A percentile compares a stretch with the other conserved stretches of the same genome.
Conservation (phyloP, 2,329 filamentous ascomycete genomes). For the Trichoderma hamatum region DNA sequence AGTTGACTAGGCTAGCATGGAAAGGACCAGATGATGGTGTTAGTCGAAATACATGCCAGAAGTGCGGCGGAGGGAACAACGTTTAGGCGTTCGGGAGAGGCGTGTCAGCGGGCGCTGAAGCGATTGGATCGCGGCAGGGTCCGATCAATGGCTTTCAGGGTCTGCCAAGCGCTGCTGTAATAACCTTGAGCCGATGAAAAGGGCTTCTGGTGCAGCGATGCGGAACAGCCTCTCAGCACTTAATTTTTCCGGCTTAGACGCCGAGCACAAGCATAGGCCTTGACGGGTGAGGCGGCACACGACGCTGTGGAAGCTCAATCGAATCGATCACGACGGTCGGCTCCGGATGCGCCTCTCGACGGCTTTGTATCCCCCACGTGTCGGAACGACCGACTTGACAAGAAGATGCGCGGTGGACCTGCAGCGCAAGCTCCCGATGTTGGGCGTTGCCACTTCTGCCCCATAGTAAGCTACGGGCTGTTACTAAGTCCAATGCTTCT, state of each 20-base stretch:
- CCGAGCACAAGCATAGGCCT: background rate
- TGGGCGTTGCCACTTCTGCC: background rate
- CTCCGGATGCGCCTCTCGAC: background rate
- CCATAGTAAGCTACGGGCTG: background rate
- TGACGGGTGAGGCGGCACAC: constrained; percentile 1
- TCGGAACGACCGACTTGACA: background rate
- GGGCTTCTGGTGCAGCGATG: background rate
- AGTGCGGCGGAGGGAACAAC: background rate
- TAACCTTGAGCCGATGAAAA: background rate
- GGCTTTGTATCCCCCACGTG: constrained; percentile 10
- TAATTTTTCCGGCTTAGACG: background rate
- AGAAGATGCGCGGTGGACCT: background rate
- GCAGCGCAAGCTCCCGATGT: constrained; percentile 4
- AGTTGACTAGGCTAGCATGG: background rate
- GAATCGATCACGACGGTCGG: background rate
- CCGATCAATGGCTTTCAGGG: background rate
- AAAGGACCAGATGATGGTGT: background rate
- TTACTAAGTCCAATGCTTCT: background rate
- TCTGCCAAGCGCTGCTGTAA: background rate
- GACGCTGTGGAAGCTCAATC: background rate
- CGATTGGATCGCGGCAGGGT: constrained; percentile 19
- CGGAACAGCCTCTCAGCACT: background rate
- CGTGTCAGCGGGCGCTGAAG: constrained; percentile 8
- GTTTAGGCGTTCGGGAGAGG: constrained; percentile 14
- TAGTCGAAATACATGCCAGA: background rate